Evolutionary conservation across 257 asterid species (phyloP).

Genomic region (Scutellaria galericulata): DNA sequence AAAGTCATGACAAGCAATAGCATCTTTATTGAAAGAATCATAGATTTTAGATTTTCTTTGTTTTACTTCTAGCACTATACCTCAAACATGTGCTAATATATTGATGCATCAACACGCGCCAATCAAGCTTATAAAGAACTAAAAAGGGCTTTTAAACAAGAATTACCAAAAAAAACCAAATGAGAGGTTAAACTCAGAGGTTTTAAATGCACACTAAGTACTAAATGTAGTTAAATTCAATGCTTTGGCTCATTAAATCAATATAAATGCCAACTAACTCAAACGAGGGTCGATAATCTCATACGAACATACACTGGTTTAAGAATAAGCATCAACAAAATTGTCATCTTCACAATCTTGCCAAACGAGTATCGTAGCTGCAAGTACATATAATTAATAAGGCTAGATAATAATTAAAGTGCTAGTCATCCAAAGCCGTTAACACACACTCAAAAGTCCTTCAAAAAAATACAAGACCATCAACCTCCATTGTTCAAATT

Average conservation of each 20-base stretch:
- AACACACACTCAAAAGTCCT: too few relatives aligned
- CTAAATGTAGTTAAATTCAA: slow-evolving; percentile 12
- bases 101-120: background rate
- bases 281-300: background rate
- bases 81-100: background rate
- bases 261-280: slow-evolving; percentile 20
- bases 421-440: slow-evolving; percentile 3
- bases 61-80: background rate
- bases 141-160: slow-evolving; percentile 7
- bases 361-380: background rate
- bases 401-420: background rate
- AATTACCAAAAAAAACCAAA: slow-evolving; percentile 3
- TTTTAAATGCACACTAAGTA: background rate
- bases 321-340: background rate
- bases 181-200: background rate
- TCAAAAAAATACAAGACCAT: background rate
- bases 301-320: background rate
- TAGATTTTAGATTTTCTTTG: background rate
- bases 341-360: background rate
- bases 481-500: background rate
- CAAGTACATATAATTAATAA: background rate
- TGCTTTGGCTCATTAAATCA: slow-evolving; percentile 5
- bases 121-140: background rate
- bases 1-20: background rate
- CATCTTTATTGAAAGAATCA: background rate